Evolutionary conservation across 2,329 filamentous ascomycete genomes (phyloP), one percentile per base, ranked within the genome.

Genomic region (Dactylellina sp.): DNA sequence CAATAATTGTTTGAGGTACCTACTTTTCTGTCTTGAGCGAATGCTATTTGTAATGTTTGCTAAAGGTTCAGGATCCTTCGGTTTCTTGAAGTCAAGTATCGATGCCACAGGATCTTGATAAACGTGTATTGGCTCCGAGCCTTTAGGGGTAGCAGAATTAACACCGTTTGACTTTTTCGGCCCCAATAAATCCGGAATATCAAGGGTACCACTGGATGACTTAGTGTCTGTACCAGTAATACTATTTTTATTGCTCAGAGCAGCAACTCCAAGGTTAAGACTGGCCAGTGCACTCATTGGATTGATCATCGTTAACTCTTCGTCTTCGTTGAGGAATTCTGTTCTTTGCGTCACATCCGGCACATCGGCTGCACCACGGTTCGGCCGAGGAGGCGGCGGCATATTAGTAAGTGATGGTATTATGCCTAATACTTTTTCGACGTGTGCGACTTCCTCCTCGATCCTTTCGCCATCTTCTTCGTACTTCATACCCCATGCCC

Each of bases 61-160:
- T 2, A 75, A 47, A 11, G 71, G 71, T 28, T 62, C 62, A 11
- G 62, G 71, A 16, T 63, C 60, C 25, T 20, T 68, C 3, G 62
- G 9, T 7, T 46, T 42, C 11, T 53, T 62, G 12, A 62, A 49
- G 9, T 66, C 71, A 2, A 47, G 22, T 16, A 49, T 52, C 25
- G 61, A 40, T 14, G 49, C 55, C 0, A 52, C 47, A 20, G 83
- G 84, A 60, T 85, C 77, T 57, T 78, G 77, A 47, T 78, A 78
- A 28, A 78, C 76, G 39, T 77, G 76, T 20, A 78, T 78, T 20
- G 62, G 55, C 20, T 75, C 76, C 40, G 75, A 71, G 11, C 75
- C 72, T n/a, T 71, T 75, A 24, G 46, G 18, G 4, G n/a, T 50
- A 6, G 56, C 37, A 12, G 75, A 64, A 37, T 57, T 16, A 7